phyloP scores from a whole-genome alignment of 2,329 filamentous ascomycete species.

The Didymellaceae sp. region DNA sequence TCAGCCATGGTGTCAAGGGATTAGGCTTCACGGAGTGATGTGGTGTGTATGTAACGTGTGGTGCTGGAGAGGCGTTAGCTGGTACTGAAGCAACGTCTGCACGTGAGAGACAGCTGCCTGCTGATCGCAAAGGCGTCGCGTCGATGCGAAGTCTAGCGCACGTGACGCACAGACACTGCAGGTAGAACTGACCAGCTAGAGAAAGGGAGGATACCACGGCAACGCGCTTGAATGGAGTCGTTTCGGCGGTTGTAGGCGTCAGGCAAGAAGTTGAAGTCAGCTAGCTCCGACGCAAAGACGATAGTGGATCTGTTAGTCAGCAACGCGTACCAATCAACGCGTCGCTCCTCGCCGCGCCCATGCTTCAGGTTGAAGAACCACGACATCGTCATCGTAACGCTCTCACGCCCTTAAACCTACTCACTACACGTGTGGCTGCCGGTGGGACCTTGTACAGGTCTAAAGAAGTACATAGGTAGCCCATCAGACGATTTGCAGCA shows the following conservation, averaged over 20 bases:
- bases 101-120: slow-evolving; percentile 21
- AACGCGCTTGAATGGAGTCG: slow-evolving; percentile 38
- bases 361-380: slow-evolving; percentile 22
- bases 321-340: slow-evolving; percentile 34
- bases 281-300: slow-evolving; percentile 11
- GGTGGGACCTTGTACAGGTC: slow-evolving; percentile 7
- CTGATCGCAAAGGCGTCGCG: slow-evolving; percentile 17
- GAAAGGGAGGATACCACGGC: slow-evolving; percentile 34
- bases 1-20: slow-evolving; percentile 40
- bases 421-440: slow-evolving; percentile 24
- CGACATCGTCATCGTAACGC: slow-evolving; percentile 10
- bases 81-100: slow-evolving; percentile 27
- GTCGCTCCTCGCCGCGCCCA: slow-evolving; percentile 28
- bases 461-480: slow-evolving; percentile 2
- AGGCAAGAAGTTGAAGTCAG: slow-evolving; percentile 34
- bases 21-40: not conserved
- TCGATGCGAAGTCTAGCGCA: slow-evolving; percentile 19
- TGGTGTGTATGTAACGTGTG: slow-evolving; percentile 5
- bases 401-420: slow-evolving; percentile 20
- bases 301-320: slow-evolving; percentile 6
- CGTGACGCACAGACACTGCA: slow-evolving; percentile 29
- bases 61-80: slow-evolving; percentile 29
- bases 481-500: slow-evolving; percentile 14
- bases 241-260: slow-evolving; percentile 29
- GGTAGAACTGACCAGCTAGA: slow-evolving; percentile 27